Evolutionary conservation across 2,329 filamentous ascomycete genomes (phyloP), one percentile per base, ranked within the genome.

Genomic region (Ascochyta koolunga): DNA sequence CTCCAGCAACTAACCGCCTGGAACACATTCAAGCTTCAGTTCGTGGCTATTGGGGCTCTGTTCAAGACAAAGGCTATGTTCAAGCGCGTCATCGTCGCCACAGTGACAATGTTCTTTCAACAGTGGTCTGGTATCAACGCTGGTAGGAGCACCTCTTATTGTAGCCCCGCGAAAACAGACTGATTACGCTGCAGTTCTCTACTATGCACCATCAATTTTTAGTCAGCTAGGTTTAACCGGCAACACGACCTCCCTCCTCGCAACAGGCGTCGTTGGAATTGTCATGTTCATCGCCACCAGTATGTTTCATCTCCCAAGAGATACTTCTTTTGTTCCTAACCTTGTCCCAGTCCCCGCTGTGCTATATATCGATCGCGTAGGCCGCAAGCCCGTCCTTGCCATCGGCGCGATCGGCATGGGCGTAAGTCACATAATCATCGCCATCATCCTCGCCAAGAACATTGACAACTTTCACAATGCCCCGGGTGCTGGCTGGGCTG

Each of bases 201-300:
- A 80, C 66, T 80, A 83, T 57, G 81, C 81, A 0, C 79, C 81
- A 0, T 73, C 74, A 0, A 82, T 83, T 38, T 83, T 83, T 66
- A 60, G 69, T 2, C 72, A 74, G 13, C 79, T 83, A 0, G 80
- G 80, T 4, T 67, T 82, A 15, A 73, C 72, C 0, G 68, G 68
- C 1, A 82, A 78, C 54, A 78, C 80, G 0, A 75, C 73, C 0
- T 85, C 83, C 0, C 79, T 90, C 0, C 77, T 90, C 1, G 88
- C 88, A 0, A 90, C 88, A 0, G 88, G 88, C 2, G 87, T 90
- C 0, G 87, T 89, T 4, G 88, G 88, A 2, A 86, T 90, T 35
- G 83, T 85, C 58, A 88, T 89, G 83, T 88, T 89, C 62, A 55
- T 89, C 57, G 69, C 82, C 29, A 90, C 87, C 0, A 54, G 50